phyloP scores from a whole-genome alignment of 78 protist species.

The Pelomyxa schiedti region DNA sequence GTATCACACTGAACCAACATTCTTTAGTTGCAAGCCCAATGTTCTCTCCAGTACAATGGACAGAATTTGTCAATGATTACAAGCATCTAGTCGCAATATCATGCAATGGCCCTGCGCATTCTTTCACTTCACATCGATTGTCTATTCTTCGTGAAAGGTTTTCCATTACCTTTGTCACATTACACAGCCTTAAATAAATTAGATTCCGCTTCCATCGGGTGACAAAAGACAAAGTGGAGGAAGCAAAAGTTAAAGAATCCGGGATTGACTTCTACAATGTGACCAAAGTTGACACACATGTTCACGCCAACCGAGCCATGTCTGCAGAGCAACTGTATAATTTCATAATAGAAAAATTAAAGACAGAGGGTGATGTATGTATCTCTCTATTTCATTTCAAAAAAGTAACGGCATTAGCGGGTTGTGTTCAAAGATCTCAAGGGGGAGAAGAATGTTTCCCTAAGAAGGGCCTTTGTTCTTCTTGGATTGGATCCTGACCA shows the following conservation, averaged over 20 bases:
- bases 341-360: constrained; percentile 54
- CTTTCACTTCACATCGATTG: no score
- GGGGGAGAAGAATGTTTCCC: no score
- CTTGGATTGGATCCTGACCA: no score
- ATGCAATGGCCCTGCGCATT: no score
- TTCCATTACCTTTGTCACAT: no score
- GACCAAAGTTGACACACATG: constrained; percentile 68
- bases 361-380: constrained; percentile 3
- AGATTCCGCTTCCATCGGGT: not conserved
- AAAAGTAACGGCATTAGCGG: no score
- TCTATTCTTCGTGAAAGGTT: no score
- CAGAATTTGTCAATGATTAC: not conserved
- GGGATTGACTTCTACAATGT: constrained; percentile 44
- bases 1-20: no score
- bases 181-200: no score
- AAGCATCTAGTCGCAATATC: not conserved
- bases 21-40: no score
- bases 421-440: not conserved
- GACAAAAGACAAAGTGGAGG: not conserved
- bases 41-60: not conserved
- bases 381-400: no score
- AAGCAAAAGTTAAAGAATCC: not conserved
- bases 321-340: constrained; percentile 47
- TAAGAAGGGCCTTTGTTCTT: no score
- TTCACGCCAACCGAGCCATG: constrained; percentile 51